Conservation (phyloP, 202 grass and related monocot genomes). For the Zizania palustris region DNA sequence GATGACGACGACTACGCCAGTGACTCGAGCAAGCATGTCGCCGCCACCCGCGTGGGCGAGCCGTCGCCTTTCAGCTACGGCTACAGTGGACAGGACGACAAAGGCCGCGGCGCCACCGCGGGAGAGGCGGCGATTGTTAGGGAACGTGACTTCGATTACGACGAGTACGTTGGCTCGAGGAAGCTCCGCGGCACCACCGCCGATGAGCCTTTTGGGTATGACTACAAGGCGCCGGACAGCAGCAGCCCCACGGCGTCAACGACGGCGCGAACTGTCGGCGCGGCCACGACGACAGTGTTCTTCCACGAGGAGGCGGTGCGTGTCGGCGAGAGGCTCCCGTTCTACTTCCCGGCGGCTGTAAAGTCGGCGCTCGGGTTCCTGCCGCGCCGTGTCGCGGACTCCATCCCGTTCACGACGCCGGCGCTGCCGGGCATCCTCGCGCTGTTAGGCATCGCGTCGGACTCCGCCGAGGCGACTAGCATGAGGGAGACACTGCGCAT, state of each 20-base stretch:
- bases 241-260: not conserved
- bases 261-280: not conserved
- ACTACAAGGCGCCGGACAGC: conserved; percentile 8
- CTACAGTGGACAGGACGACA: not conserved
- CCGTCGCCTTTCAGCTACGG: conserved; percentile 1
- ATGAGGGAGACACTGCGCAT: conserved; percentile 36
- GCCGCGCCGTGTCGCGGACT: conserved; percentile 40
- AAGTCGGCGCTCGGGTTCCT: conserved; percentile 35
- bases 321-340: conserved; percentile 33
- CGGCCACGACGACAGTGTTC: conserved; percentile 35
- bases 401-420: conserved; percentile 47
- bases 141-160: not conserved
- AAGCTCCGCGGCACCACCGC: not conserved
- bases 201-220: not conserved
- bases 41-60: not conserved
- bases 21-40: not conserved
- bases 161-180: not conserved
- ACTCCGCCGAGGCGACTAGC: conserved; percentile 12
- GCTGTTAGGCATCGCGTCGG: conserved; percentile 22
- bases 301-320: conserved; percentile 55
- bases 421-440: conserved; percentile 34
- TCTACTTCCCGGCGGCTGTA: conserved; percentile 39
- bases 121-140: not conserved
- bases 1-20: not conserved
- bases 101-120: not conserved